Base-by-base conservation (phyloP, 2,329 filamentous ascomycete species). In the Paraconiothyrium brasiliense region DNA sequence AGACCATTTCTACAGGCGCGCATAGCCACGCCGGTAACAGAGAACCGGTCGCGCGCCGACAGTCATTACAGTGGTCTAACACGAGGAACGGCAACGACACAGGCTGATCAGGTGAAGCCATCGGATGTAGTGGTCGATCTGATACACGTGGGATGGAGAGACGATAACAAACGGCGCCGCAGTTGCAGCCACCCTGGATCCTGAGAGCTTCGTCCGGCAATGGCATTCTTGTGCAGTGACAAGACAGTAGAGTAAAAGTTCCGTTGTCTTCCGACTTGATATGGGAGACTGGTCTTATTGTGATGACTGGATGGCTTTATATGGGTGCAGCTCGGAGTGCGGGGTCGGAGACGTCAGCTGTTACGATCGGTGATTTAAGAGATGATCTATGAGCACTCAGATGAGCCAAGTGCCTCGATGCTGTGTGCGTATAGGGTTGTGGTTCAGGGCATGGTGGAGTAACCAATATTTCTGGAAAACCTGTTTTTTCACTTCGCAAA, bases 61-160 rank as follows among this genome's bases (percentile, higher is more conserved):
- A 60, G 51, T 56, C 58, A 35, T 60, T 60, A 51, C 51, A 60
- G 44, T 60, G 58, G 35, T 56, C 50, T 22, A 56, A 34, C 22
- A 39, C 58, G n/a, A 60, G n/a, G 44, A 55, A 60, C 2, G 58
- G 50, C 37, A 60, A n/a, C 11, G 57, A 16, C 14, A 59, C 57
- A 7, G 48, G 49, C 41, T 7, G 27, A 14, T 54, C 41, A 7
- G 39, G 20, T 20, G 57, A 49, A 16, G 49, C 37, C n/a, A 59
- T 32, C 24, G 57, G 57, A 34, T 54, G 57, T 47, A 43, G 37
- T 14, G 51, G 58, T 22, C 58, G 50, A 8, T 60, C 37, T 49
- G 30, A 11, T 32, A 49, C 11, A 9, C 41, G 22, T 5, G 58
- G 51, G 43, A 60, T 56, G n/a, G 54, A 44, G 22, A 60, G 8